These are phyloP conservation scores for Suillus discolor DNA, from an alignment of 768 basidiomycete species.

Conservation along the genomic window DNA sequence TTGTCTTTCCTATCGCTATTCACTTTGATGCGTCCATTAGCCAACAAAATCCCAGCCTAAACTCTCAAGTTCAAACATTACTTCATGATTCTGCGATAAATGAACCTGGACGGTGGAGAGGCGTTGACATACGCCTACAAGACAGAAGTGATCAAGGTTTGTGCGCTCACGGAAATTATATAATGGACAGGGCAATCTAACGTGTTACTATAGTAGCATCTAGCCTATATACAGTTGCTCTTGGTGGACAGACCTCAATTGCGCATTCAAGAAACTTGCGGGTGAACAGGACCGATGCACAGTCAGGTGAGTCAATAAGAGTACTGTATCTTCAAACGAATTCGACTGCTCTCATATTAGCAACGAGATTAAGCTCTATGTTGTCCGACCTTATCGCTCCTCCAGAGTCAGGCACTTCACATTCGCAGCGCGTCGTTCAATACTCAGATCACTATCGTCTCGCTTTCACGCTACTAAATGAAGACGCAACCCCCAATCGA, in stretches of 20 bases:
- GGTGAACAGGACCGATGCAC: conserved; percentile 25
- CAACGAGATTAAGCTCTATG: conserved; percentile 42
- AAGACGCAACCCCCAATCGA: conserved; percentile 74
- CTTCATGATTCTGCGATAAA: conserved; percentile 19
- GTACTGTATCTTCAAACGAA: conserved; percentile 13
- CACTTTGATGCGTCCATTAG: conserved; percentile 37
- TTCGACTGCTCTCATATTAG: conserved; percentile 24
- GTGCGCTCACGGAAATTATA: conserved; percentile 18
- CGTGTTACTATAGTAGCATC: conserved; percentile 17
- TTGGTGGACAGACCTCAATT: conserved; percentile 28
- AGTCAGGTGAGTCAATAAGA: conserved; percentile 26
- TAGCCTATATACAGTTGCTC: conserved; percentile 24
- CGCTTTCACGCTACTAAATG: conserved; percentile 91
- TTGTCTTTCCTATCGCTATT: conserved; percentile 46
- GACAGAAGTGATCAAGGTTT: conserved; percentile 35
- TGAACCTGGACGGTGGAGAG: conserved; percentile 41
- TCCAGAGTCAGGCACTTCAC: conserved; percentile 45
- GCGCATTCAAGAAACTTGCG: conserved; percentile 21
- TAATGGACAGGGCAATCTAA: conserved; percentile 12
- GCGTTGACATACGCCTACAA: conserved; percentile 41
- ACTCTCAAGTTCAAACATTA: conserved; percentile 33
- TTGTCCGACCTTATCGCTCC: conserved; percentile 44
- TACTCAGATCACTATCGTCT: conserved; percentile 84
- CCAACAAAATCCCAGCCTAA: conserved; percentile 3
- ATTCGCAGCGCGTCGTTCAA: conserved; percentile 59